Percentiles rank a stretch among this genome's conserved stretches.
Conservation (phyloP, 306 rosid species). For the Vigna unguiculata region DNA sequence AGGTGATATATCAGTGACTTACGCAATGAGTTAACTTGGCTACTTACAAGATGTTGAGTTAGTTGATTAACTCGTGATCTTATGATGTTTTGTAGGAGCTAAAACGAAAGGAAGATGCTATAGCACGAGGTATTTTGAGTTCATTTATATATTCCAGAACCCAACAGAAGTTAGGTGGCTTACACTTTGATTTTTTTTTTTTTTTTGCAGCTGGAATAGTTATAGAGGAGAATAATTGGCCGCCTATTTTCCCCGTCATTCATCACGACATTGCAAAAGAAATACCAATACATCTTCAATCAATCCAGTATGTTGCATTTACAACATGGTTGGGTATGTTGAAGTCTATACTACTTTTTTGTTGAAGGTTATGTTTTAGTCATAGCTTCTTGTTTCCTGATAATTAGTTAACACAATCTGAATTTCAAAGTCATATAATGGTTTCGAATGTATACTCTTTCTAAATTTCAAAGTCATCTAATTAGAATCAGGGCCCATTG, state of each 20-base stretch:
- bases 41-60: conserved; percentile 7
- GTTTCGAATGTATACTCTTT: no score
- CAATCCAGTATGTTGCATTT: conserved; percentile 84
- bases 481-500: no score
- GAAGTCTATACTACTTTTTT: conserved; percentile 21
- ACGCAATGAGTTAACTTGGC: conserved; percentile 25
- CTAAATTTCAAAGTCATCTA: no score
- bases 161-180: conserved; percentile 25
- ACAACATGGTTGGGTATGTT: conserved; percentile 88
- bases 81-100: conserved; percentile 66
- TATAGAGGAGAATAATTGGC: conserved; percentile 88
- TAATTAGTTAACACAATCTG: background rate
- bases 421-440: no score
- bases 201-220: conserved; percentile 77
- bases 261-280: conserved; percentile 89
- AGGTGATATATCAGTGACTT: conserved; percentile 50
- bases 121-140: conserved; percentile 66
- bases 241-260: conserved; percentile 80
- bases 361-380: conserved; percentile 31
- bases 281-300: conserved; percentile 90
- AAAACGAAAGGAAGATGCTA: conserved; percentile 83
- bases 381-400: conserved; percentile 31
- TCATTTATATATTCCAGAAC: conserved; percentile 25
- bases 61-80: conserved; percentile 37
- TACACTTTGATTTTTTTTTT: conserved; percentile 22